Evolutionary conservation across 257 asterid genomes (phyloP).

Genomic region (Petunia axillaris): DNA sequence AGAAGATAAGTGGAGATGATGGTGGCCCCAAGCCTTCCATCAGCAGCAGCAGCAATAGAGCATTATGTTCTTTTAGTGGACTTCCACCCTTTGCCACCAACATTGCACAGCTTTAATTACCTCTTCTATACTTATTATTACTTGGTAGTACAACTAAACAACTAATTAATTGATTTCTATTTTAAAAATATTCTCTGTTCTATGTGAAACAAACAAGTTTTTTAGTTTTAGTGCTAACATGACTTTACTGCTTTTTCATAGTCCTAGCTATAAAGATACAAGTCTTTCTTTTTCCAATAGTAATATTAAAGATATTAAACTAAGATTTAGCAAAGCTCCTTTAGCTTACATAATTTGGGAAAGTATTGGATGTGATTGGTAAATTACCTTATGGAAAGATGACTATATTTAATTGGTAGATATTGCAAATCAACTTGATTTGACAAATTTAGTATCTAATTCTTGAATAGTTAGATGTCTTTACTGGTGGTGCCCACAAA

Average conservation of each 20-base stretch:
- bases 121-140: slow-evolving; percentile 11
- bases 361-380: not conserved
- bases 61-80: slow-evolving; percentile 37
- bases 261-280: slow-evolving; percentile 15
- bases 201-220: not conserved
- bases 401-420: not conserved
- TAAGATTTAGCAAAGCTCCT: not conserved
- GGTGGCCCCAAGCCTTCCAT: slow-evolving; percentile 34
- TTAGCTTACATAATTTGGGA: slow-evolving; percentile 11
- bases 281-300: slow-evolving; percentile 9
- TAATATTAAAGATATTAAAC: not conserved
- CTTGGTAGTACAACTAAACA: slow-evolving; percentile 13
- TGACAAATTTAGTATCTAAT: not conserved
- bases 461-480: slow-evolving; percentile 6
- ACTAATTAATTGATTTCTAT: not conserved
- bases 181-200: not conserved
- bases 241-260: not conserved
- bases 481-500: not conserved
- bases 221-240: not conserved
- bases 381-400: not conserved
- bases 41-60: slow-evolving; percentile 27
- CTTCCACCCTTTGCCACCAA: slow-evolving; percentile 42
- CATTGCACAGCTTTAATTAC: slow-evolving; percentile 38
- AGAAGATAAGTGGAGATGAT: slow-evolving; percentile 27
- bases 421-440: not conserved